Conservation (phyloP, 116 monocot species). For the Papilionanthe hybrid region DNA sequence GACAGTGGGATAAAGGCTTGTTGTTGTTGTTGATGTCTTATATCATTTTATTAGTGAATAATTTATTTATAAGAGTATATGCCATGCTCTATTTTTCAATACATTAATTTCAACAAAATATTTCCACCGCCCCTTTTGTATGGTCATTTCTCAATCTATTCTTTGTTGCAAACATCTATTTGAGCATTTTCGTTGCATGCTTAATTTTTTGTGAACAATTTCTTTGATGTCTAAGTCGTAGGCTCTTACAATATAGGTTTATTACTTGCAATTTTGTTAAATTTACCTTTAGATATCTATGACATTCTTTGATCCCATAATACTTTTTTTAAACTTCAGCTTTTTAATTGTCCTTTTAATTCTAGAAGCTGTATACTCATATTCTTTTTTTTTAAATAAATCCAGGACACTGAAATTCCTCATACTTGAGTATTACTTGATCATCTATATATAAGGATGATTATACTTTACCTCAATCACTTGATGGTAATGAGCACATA, state of each 20-base stretch:
- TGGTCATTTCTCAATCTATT: not conserved
- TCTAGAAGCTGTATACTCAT: not conserved
- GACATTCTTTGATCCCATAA: not conserved
- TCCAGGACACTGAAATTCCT: not conserved
- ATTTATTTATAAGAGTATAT: too few relatives aligned
- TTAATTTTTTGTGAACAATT: not conserved
- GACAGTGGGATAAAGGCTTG: too few relatives aligned
- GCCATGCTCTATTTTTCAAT: too few relatives aligned
- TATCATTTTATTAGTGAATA: too few relatives aligned
- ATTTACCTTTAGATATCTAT: not conserved
- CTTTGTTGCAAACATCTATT: not conserved
- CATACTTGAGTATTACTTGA: not conserved
- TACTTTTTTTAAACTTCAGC: not conserved
- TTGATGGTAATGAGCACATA: too few relatives aligned
- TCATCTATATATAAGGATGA: too few relatives aligned
- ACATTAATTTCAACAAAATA: not conserved
- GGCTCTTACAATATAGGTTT: not conserved
- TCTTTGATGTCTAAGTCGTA: not conserved
- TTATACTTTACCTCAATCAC: too few relatives aligned
- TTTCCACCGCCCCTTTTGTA: not conserved
- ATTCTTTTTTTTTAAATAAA: not conserved
- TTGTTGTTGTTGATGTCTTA: too few relatives aligned
- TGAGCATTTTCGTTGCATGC: not conserved
- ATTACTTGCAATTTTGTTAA: not conserved
- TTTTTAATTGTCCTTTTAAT: not conserved